phyloP scores from a whole-genome alignment of 2,329 filamentous ascomycete genomes.

The Penicillium expansum region DNA sequence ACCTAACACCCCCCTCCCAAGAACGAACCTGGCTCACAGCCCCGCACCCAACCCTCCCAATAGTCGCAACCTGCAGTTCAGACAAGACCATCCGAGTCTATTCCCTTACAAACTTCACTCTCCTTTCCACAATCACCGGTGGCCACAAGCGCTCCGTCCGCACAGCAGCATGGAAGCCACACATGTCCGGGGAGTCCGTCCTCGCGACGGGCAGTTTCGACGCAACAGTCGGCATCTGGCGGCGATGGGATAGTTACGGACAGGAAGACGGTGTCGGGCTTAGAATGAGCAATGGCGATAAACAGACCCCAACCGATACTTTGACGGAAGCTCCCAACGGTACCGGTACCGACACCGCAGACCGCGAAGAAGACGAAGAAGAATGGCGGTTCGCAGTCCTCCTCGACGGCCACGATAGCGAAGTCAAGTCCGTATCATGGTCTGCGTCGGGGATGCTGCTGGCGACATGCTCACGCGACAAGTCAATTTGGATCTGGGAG shows the following conservation, averaged over 20 bases:
- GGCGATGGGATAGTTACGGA: conserved; percentile 55
- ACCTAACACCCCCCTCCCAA: conserved; percentile 52
- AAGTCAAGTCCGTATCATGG: conserved; percentile 79
- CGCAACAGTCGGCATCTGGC: conserved; percentile 83
- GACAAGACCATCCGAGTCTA: conserved; percentile 86
- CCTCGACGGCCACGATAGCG: conserved; percentile 90
- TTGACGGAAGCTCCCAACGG: conserved; percentile 1
- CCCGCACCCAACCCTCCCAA: conserved; percentile 81
- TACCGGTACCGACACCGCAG: conserved; percentile 40
- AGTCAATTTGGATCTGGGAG: conserved; percentile 98
- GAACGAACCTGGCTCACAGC: conserved; percentile 78
- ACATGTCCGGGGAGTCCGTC: conserved; percentile 64
- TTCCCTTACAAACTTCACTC: conserved; percentile 75
- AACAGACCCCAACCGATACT: neutral
- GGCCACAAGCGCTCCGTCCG: conserved; percentile 92
- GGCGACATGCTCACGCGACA: conserved; percentile 88
- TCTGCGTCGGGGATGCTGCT: conserved; percentile 68
- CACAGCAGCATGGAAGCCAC: conserved; percentile 82
- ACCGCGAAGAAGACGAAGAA: conserved; percentile 62
- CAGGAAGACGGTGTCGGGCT: conserved; percentile 24
- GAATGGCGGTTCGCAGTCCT: conserved; percentile 93
- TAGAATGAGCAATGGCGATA: neutral
- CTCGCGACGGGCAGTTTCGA: conserved; percentile 94
- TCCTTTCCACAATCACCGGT: conserved; percentile 75
- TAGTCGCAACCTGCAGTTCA: conserved; percentile 83